phyloP scores from a whole-genome alignment of 2,329 filamentous ascomycete species.

The Didymella pomorum region DNA sequence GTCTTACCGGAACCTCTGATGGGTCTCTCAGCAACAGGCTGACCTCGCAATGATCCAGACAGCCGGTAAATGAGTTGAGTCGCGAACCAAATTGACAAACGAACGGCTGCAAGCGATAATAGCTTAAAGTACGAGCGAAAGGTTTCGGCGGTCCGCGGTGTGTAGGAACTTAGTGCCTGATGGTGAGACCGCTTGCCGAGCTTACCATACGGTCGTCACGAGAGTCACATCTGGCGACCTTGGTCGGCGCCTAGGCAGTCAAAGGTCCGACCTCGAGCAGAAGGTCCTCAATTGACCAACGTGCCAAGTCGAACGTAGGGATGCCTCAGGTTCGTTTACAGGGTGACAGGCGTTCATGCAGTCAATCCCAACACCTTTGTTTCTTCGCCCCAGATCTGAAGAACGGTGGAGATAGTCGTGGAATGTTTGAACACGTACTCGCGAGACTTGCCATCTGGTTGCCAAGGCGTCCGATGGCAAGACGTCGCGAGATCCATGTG shows the following conservation, averaged over 20 bases:
- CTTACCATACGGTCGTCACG: constrained; percentile 12
- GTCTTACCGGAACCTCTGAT: neutral
- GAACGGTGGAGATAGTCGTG: neutral
- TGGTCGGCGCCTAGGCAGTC: neutral
- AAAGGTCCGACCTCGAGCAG: constrained; percentile 1
- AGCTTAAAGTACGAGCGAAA: constrained; percentile 4
- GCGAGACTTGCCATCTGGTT: constrained; percentile 8
- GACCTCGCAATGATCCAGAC: constrained; percentile 6
- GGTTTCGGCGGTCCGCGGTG: constrained; percentile 7
- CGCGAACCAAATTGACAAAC: constrained; percentile 1
- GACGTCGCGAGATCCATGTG: constrained; percentile 8
- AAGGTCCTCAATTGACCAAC: neutral
- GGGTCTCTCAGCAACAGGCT: neutral
- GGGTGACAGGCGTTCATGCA: constrained; percentile 10
- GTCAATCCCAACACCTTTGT: neutral
- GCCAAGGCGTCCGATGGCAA: constrained; percentile 2
- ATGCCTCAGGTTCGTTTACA: constrained; percentile 14
- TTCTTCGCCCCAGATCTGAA: constrained; percentile 2
- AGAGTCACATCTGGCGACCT: constrained; percentile 1
- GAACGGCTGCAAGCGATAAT: constrained; percentile 10
- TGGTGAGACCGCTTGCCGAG: constrained; percentile 19
- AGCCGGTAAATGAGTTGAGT: constrained; percentile 7
- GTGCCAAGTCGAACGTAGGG: constrained; percentile 11
- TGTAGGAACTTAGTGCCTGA: constrained; percentile 1
- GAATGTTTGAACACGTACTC: constrained; percentile 6